phyloP scores from a whole-genome alignment of 148 eudicot genomes.

The Dysphania ambrosioides region DNA sequence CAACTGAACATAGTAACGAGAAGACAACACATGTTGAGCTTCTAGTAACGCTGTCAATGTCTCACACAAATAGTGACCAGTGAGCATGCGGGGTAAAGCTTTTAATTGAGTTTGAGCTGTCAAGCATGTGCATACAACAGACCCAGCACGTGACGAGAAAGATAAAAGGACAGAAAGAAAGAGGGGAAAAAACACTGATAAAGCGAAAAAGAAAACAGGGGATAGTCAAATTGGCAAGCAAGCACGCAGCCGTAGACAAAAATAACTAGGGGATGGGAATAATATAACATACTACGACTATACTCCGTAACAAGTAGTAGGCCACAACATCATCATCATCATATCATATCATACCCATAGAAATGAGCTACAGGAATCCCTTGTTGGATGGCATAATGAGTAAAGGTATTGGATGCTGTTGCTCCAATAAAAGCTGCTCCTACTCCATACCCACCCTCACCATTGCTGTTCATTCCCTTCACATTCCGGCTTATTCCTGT shows the following conservation, averaged over 20 bases:
- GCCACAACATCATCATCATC: too few relatives aligned
- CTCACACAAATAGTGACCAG: constrained; percentile 6
- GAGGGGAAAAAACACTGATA: not conserved
- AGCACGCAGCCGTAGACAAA: not conserved
- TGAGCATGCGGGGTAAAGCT: constrained; percentile 33
- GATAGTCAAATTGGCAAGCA: constrained; percentile 21
- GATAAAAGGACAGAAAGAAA: constrained; percentile 16
- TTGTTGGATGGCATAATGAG: constrained; percentile 83
- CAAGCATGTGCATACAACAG: constrained; percentile 40
- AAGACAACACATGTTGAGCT: constrained; percentile 6
- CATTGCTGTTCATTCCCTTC: constrained; percentile 50
- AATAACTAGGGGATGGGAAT: too few relatives aligned
- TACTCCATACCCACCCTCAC: constrained; percentile 42
- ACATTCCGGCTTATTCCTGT: constrained; percentile 47
- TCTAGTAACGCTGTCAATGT: constrained; percentile 14
- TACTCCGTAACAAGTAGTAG: too few relatives aligned
- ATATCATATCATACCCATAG: constrained; percentile 43
- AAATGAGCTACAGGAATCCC: constrained; percentile 64
- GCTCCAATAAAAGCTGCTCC: constrained; percentile 50
- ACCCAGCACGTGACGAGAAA: constrained; percentile 29
- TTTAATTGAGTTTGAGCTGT: constrained; percentile 44
- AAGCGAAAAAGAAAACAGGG: constrained; percentile 1
- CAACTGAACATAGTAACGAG: not conserved
- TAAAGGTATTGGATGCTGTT: constrained; percentile 45
- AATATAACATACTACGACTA: too few relatives aligned